A percentile compares a stretch with the other conserved stretches of the same genome.
Conservation (phyloP, 179 eudicot species). For the Camellia oleifera region DNA sequence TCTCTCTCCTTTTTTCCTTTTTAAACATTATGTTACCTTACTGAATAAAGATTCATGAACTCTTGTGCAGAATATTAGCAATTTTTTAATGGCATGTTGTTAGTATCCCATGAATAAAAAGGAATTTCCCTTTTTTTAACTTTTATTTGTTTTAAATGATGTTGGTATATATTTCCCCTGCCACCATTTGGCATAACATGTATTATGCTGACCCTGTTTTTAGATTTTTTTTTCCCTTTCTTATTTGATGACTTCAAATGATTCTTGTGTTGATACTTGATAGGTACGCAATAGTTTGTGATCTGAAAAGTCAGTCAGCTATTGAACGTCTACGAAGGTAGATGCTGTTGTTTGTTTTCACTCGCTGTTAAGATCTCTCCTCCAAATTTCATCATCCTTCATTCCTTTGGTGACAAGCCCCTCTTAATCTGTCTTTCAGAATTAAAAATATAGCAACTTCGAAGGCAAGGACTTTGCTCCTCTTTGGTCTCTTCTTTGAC, state of each 20-base stretch:
- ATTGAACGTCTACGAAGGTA: conserved; percentile 90
- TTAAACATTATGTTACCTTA: not conserved
- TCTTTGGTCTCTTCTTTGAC: conserved; percentile 12
- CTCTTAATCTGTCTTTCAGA: conserved; percentile 42
- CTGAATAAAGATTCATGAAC: not conserved
- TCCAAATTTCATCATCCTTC: not conserved
- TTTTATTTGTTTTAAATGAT: not conserved
- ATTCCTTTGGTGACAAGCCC: conserved; percentile 6
- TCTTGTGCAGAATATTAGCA: not conserved
- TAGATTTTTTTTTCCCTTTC: not conserved
- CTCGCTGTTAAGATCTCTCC: not conserved
- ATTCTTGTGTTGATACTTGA: conserved; percentile 28
- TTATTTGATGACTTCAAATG: conserved; percentile 4
- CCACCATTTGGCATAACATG: not conserved
- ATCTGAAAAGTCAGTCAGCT: conserved; percentile 61
- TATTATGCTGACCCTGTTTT: not conserved
- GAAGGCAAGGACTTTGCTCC: conserved; percentile 51
- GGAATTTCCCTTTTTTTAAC: not conserved
- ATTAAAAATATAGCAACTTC: conserved; percentile 60
- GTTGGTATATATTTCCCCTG: not conserved
- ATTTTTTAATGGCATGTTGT: not conserved
- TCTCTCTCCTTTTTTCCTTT: no score
- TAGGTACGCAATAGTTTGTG: conserved; percentile 88
- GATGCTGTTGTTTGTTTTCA: conserved; percentile 13
- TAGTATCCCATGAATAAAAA: not conserved